phyloP scores from a whole-genome alignment of 495 filamentous ascomycete species.

The Neurospora sp. region DNA sequence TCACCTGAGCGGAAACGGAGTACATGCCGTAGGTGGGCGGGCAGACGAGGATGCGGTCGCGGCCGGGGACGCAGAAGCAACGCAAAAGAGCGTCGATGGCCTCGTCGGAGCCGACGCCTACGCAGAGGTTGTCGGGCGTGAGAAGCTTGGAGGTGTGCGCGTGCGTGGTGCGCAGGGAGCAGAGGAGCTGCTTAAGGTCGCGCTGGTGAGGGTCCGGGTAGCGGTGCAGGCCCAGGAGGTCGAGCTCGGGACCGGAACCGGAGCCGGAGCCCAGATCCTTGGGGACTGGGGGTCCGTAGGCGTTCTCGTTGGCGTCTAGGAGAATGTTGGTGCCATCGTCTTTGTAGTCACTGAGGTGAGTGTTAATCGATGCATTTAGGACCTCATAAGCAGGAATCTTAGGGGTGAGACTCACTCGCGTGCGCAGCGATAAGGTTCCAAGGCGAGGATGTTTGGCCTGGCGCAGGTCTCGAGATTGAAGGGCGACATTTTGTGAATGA shows the following conservation, averaged over 20 bases:
- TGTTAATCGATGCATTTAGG: no score
- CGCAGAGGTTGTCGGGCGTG: constrained; percentile 75
- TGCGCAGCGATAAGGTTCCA: constrained; percentile 78
- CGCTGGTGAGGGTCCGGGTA: constrained; percentile 95
- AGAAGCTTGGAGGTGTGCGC: constrained; percentile 65
- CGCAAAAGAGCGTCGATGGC: constrained; percentile 88
- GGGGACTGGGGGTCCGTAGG: constrained; percentile 68
- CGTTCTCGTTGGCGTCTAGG: constrained; percentile 96
- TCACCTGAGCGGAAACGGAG: constrained; percentile 81
- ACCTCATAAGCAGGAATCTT: not conserved
- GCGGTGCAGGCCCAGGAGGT: constrained; percentile 73
- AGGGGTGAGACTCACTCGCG: constrained; percentile 54
- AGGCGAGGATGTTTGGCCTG: constrained; percentile 68
- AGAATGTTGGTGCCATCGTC: constrained; percentile 95
- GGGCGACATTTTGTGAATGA: constrained; percentile 28
- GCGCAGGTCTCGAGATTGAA: constrained; percentile 77
- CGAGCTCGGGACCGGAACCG: constrained; percentile 36
- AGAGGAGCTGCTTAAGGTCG: constrained; percentile 77
- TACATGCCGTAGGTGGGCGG: constrained; percentile 99
- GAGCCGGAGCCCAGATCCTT: no score
- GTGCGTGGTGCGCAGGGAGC: constrained; percentile 79
- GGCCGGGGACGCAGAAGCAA: constrained; percentile 80
- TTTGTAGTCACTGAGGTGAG: constrained; percentile 77
- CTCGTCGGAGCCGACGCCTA: constrained; percentile 93
- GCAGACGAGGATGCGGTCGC: constrained; percentile 84